A percentile compares a stretch with the other conserved stretches of the same genome.
These are phyloP conservation scores for Malus sylvestris DNA, from an alignment of 306 rosid species.

Conservation along the genomic window DNA sequence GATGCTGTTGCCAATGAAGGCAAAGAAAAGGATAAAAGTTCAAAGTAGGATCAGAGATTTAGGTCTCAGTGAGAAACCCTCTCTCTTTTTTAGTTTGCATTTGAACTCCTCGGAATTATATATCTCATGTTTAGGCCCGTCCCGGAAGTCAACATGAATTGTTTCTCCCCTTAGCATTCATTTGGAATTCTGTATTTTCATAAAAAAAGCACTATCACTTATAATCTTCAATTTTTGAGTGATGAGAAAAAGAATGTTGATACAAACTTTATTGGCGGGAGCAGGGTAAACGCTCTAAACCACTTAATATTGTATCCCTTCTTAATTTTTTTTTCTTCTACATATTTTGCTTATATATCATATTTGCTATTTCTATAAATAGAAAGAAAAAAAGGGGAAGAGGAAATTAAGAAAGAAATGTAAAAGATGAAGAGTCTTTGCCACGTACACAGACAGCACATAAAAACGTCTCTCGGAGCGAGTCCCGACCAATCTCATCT, in stretches of 20 bases:
- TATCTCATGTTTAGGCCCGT: background rate
- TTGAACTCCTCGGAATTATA: background rate
- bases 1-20: slow-evolving; percentile 68
- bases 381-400: background rate
- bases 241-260: background rate
- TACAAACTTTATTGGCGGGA: no score
- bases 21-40: slow-evolving; percentile 49
- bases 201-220: background rate
- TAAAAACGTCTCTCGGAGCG: background rate
- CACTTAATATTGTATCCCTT: background rate
- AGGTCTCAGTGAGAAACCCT: slow-evolving; percentile 24
- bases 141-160: background rate
- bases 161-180: background rate
- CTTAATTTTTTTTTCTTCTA: background rate
- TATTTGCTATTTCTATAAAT: no score
- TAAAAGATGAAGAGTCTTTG: background rate
- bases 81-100: background rate
- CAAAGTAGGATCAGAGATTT: slow-evolving; percentile 39
- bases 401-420: background rate
- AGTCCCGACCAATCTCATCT: background rate
- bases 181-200: background rate
- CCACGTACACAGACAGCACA: background rate
- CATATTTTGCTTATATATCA: no score
- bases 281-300: background rate
- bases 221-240: background rate